Conservation (phyloP, 805 yeast species). For the Teunomyces gatunensis region DNA sequence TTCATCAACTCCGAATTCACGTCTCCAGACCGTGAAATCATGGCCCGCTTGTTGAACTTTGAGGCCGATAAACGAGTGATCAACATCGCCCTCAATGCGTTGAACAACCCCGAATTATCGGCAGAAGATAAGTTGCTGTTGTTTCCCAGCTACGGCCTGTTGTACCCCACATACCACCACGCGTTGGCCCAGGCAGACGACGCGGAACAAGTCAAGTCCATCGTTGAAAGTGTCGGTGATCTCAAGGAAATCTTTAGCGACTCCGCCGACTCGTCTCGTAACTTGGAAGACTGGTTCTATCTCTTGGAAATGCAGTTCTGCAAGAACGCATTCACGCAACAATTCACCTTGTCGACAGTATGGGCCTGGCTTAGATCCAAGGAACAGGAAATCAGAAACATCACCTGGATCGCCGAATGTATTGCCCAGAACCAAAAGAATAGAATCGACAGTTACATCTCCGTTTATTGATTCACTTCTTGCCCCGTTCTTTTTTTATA, state of each 20-base stretch:
- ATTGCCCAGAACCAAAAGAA: constrained; percentile 98
- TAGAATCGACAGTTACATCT: constrained; percentile 84
- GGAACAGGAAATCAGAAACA: constrained; percentile 95
- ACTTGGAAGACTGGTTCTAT: constrained; percentile 92
- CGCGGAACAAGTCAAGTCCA: constrained; percentile 71
- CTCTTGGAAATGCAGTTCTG: constrained; percentile 89
- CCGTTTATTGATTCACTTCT: constrained; percentile 57
- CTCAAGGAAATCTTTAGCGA: constrained; percentile 56
- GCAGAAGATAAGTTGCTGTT: constrained; percentile 66
- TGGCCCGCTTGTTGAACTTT: constrained; percentile 74
- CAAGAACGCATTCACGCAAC: constrained; percentile 93
- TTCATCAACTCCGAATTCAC: constrained; percentile 63
- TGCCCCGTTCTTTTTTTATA: not conserved
- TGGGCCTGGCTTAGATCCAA: constrained; percentile 97
- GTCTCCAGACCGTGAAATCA: constrained; percentile 76
- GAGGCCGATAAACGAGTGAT: constrained; percentile 96
- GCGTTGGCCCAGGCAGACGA: constrained; percentile 78
- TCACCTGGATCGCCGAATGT: constrained; percentile 99
- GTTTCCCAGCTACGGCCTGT: constrained; percentile 79
- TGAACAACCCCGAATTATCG: constrained; percentile 73
- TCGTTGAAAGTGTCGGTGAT: constrained; percentile 64
- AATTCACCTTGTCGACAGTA: constrained; percentile 81
- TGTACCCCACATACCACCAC: constrained; percentile 67
- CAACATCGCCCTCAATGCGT: constrained; percentile 86
- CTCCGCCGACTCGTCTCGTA: constrained; percentile 41